phyloP scores from a whole-genome alignment of 2,329 filamentous ascomycete genomes.

The Epichloe hybrida region DNA sequence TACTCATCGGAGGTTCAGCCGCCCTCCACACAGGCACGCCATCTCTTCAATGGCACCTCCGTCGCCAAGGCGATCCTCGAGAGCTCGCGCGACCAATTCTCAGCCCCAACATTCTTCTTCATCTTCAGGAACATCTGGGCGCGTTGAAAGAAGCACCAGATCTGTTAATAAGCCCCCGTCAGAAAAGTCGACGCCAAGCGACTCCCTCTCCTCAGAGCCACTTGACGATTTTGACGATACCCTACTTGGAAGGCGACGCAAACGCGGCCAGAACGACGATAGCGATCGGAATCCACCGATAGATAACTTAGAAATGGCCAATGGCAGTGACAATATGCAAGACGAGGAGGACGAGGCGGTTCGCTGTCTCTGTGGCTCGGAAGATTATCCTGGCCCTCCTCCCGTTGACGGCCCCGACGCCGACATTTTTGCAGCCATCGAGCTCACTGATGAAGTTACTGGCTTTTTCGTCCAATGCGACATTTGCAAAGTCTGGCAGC shows the following conservation, averaged over 20 bases:
- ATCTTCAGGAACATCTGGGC: constrained; percentile 65
- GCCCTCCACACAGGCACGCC: constrained; percentile 14
- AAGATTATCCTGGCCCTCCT: constrained; percentile 83
- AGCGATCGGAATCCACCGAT: constrained; percentile 29
- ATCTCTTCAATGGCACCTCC: constrained; percentile 44
- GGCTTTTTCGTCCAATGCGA: constrained; percentile 98
- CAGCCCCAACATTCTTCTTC: constrained; percentile 66
- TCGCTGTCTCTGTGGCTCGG: constrained; percentile 84
- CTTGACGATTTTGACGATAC: constrained; percentile 56
- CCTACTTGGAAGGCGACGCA: constrained; percentile 64
- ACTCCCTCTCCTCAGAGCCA: constrained; percentile 57
- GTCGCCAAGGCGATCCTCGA: constrained; percentile 77
- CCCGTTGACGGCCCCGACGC: constrained; percentile 46
- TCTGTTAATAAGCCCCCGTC: constrained; percentile 60
- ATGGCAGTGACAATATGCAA: constrained; percentile 57
- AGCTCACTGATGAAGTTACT: constrained; percentile 71
- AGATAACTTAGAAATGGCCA: constrained; percentile 37
- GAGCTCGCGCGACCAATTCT: constrained; percentile 69
- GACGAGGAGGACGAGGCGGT: constrained; percentile 83
- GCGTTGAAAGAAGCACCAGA: constrained; percentile 61
- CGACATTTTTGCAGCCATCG: constrained; percentile 43
- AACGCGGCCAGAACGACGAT: constrained; percentile 57
- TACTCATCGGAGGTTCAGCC: constrained; percentile 8
- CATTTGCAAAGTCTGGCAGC: constrained; percentile 95
- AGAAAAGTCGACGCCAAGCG: constrained; percentile 62